These are phyloP conservation scores for Penicillium mononematosum DNA, from an alignment of 495 filamentous ascomycete species.

Conservation along the genomic window DNA sequence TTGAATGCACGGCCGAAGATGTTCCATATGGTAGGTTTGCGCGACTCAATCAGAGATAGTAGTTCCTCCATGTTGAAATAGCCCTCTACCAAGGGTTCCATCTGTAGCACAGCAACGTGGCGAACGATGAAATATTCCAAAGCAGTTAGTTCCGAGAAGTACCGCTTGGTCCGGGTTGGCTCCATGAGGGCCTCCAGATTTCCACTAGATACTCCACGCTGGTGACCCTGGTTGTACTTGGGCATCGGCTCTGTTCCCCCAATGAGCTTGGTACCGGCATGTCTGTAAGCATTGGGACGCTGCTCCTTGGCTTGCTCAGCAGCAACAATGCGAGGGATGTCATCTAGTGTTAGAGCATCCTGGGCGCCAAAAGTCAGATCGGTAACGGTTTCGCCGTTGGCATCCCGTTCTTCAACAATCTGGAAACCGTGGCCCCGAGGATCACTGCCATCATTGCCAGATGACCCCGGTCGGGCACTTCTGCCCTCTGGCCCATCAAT, in stretches of 20 bases:
- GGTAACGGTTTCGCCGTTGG: constrained; percentile 66
- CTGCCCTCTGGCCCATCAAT: constrained; percentile 86
- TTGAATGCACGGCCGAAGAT: constrained; percentile 96
- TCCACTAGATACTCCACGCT: constrained; percentile 70
- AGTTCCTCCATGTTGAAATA: constrained; percentile 93
- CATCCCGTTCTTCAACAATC: constrained; percentile 84
- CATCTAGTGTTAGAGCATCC: constrained; percentile 89
- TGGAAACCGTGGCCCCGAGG: constrained; percentile 61
- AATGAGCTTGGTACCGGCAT: constrained; percentile 73
- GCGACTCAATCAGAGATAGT: constrained; percentile 89
- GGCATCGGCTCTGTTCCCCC: constrained; percentile 60
- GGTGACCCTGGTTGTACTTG: constrained; percentile 69
- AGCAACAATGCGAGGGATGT: constrained; percentile 96
- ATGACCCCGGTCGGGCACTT: constrained; percentile 73
- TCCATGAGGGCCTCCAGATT: constrained; percentile 48
- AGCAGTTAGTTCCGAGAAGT: constrained; percentile 94
- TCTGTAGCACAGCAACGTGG: constrained; percentile 89
- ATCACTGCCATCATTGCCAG: constrained; percentile 63
- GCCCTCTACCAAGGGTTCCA: constrained; percentile 88
- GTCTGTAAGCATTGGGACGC: constrained; percentile 76
- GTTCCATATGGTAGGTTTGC: constrained; percentile 93
- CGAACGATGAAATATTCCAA: constrained; percentile 97
- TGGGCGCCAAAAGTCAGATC: constrained; percentile 84
- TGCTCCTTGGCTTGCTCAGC: constrained; percentile 94
- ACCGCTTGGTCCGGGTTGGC: constrained; percentile 61